phyloP scores from a whole-genome alignment of 345 rosid genomes.

The Laguncularia racemosa region DNA sequence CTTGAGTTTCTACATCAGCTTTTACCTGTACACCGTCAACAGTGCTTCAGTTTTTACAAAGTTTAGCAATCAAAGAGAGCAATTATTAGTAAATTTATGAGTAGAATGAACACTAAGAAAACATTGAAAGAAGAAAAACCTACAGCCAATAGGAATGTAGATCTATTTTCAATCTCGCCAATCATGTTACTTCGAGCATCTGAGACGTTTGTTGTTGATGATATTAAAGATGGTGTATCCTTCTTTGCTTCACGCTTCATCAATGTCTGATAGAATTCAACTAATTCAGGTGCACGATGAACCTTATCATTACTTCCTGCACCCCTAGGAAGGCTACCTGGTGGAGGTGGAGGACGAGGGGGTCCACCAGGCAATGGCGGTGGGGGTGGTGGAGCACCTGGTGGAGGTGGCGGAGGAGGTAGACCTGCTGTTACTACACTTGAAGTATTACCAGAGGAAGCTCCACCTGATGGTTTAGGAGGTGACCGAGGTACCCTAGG shows the following conservation, averaged over 20 bases:
- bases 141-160: constrained; percentile 92
- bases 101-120: not conserved
- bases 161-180: constrained; percentile 89
- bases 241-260: constrained; percentile 97
- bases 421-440: constrained; percentile 36
- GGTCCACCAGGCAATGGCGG: constrained; percentile 38
- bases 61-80: constrained; percentile 1
- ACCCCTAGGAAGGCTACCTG: constrained; percentile 79
- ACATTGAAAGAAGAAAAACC: constrained; percentile 20
- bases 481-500: constrained; percentile 82
- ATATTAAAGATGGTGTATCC: constrained; percentile 58
- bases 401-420: constrained; percentile 54
- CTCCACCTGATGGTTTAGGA: constrained; percentile 51
- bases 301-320: constrained; percentile 72
- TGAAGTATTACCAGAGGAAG: constrained; percentile 19
- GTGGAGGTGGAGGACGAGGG: constrained; percentile 80
- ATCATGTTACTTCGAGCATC: constrained; percentile 93
- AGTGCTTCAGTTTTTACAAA: not conserved
- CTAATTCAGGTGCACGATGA: constrained; percentile 89
- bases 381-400: constrained; percentile 56
- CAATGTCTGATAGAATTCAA: constrained; percentile 87
- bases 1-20: constrained; percentile 99
- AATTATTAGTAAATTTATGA: not conserved
- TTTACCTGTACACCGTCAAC: constrained; percentile 51
- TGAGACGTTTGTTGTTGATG: constrained; percentile 56